Conservation (phyloP, 139 green algal species). For the Micromonas commoda region DNA sequence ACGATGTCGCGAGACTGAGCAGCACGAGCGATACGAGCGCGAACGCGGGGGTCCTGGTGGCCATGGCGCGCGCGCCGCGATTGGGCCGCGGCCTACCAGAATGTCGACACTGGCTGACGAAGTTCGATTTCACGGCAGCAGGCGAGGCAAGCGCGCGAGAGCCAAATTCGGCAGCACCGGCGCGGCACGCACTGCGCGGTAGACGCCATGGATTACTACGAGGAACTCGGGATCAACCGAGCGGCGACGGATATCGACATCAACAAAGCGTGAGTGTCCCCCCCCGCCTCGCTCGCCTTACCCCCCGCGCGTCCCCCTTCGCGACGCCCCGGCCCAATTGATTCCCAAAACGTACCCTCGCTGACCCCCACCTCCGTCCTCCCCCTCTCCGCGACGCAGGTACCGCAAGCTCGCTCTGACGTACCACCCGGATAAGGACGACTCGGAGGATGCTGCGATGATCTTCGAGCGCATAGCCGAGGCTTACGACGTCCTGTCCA, state of each 20-base stretch:
- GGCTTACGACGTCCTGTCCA: constrained; percentile 66
- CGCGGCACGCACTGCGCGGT: no score
- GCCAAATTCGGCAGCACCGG: background rate
- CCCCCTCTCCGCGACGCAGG: background rate
- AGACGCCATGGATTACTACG: constrained; percentile 42
- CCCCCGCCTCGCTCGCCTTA: background rate
- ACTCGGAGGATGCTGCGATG: constrained; percentile 20
- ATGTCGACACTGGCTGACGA: no score
- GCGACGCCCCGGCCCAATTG: background rate
- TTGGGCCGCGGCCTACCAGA: no score
- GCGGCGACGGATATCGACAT: constrained; percentile 56
- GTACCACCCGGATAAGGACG: constrained; percentile 61
- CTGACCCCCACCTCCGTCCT: background rate
- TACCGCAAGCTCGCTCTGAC: constrained; percentile 61
- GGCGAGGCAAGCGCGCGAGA: no score
- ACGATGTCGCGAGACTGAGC: background rate
- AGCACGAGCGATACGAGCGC: no score
- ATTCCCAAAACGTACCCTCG: background rate
- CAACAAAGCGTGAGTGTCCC: constrained; percentile 55
- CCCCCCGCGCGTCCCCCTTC: background rate
- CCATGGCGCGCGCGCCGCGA: no score
- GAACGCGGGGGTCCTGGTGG: no score
- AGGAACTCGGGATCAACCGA: constrained; percentile 40
- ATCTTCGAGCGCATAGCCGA: constrained; percentile 58
- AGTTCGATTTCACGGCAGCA: no score